Evolutionary conservation across 768 basidiomycete genomes (phyloP), one percentile per base, ranked within the genome.

Genomic region (Hydnomerulius pinastri): DNA sequence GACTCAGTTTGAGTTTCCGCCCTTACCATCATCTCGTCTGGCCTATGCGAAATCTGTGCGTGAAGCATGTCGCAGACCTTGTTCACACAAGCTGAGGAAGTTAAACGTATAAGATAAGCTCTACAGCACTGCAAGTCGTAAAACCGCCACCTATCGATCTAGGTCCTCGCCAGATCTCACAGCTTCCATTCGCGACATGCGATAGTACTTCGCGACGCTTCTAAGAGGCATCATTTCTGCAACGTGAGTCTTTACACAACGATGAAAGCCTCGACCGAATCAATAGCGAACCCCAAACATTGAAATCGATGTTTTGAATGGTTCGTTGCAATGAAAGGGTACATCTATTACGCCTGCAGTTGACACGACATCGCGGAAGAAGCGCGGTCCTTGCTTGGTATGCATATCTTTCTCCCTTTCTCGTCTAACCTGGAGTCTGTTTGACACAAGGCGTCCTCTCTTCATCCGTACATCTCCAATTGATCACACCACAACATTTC

Each of bases 221-320:
- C 73, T 98, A 21, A 82, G 90, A 54, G 90, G 92, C 7, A 84
- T 97, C 43, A 87, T 59, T 88, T 97, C 66, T 73, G 76, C 29
- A 86, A 86, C 61, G 94, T 93, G 68, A 71, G 85, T 66, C 21
- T 12, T 25, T 42, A 44, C 39, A 33, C 29, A 30, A 46, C 7
- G 37, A 39, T 27, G 27, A 18, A 24, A 27, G 37, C 48, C 30
- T 48, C 37, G 23, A 38, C n/a, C n/a, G n/a, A n/a, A 44, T 18
- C 35, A 25, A 52, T 53, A 51, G 15, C 10, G 29, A 18, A 24
- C 24, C 11, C 48, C 46, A 12, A 61, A n/a, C n/a, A n/a, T n/a
- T n/a, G n/a, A n/a, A n/a, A n/a, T n/a, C n/a, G n/a, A n/a, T n/a
- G n/a, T n/a, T n/a, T n/a, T n/a, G n/a, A n/a, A n/a, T n/a, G n/a